Evolutionary conservation across 164 flowering plant genomes (phyloP).

Genomic region (Vitis labrusca): DNA sequence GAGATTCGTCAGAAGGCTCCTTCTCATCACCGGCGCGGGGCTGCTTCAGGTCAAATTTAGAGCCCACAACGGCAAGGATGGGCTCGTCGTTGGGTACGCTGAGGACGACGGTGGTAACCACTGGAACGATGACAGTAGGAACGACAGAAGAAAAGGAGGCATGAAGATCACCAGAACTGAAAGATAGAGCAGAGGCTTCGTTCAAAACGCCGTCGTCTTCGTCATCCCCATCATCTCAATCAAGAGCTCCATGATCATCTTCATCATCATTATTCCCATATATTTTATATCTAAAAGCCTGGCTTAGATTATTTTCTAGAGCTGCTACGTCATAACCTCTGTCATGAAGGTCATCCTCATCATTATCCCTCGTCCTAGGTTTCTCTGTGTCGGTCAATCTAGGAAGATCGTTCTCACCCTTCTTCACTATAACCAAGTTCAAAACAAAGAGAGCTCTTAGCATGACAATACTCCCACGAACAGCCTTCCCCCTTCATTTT

Average conservation of each 20-base stretch:
- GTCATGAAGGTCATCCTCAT: constrained; percentile 90
- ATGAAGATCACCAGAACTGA: constrained; percentile 9
- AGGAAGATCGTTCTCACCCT: too few relatives aligned
- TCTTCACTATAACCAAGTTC: too few relatives aligned
- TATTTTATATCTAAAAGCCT: constrained; percentile 75
- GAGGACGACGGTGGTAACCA: constrained; percentile 20
- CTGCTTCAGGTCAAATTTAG: constrained; percentile 19
- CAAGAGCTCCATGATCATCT: constrained; percentile 23
- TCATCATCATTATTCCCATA: constrained; percentile 75
- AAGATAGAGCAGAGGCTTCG: constrained; percentile 31
- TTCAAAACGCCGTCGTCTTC: constrained; percentile 32
- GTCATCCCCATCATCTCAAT: constrained; percentile 25
- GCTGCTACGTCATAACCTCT: constrained; percentile 95
- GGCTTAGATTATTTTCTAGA: constrained; percentile 80
- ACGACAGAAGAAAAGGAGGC: constrained; percentile 6
- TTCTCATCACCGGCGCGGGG: constrained; percentile 25
- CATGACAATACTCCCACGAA: too few relatives aligned
- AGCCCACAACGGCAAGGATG: constrained; percentile 13
- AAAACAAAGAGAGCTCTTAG: too few relatives aligned
- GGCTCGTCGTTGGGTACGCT: constrained; percentile 3
- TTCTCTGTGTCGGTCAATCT: too few relatives aligned
- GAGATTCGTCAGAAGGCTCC: constrained; percentile 50
- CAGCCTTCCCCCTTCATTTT: too few relatives aligned
- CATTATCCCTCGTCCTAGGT: constrained; percentile 40
- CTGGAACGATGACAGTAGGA: constrained; percentile 10